Evolutionary conservation across 1,284 basidiomycete genomes (phyloP).

Genomic region (Retiboletus flavoniger): DNA sequence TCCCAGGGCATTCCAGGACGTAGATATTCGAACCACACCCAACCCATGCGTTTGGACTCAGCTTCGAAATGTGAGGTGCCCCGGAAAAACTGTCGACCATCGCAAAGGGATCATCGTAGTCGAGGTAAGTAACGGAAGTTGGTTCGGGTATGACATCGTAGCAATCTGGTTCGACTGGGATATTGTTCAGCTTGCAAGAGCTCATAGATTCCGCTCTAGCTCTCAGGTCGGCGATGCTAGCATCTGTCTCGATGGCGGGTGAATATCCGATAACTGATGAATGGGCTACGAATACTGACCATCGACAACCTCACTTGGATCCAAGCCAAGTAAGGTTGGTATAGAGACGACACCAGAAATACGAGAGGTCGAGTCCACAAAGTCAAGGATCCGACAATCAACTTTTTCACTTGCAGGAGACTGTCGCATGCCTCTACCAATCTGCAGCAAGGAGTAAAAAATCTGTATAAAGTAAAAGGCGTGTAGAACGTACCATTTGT

Average conservation of each 20-base stretch:
- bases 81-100: constrained; percentile 54
- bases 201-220: constrained; percentile 35
- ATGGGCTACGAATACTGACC: constrained; percentile 40
- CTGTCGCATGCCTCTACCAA: constrained; percentile 89
- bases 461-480: neutral
- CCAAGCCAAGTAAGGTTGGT: constrained; percentile 86
- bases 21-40: constrained; percentile 74
- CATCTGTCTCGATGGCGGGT: constrained; percentile 40
- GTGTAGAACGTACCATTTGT: constrained; percentile 74
- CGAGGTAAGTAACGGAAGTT: constrained; percentile 72
- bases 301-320: constrained; percentile 68
- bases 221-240: constrained; percentile 49
- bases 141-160: constrained; percentile 51
- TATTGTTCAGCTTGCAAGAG: constrained; percentile 10
- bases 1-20: constrained; percentile 77
- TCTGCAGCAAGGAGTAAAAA: constrained; percentile 46
- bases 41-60: constrained; percentile 74
- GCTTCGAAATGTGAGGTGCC: constrained; percentile 48
- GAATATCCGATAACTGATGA: constrained; percentile 3
- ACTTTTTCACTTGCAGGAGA: constrained; percentile 80
- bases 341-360: constrained; percentile 74
- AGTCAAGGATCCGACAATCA: constrained; percentile 89
- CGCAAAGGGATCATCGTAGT: constrained; percentile 79
- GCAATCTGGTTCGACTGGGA: constrained; percentile 20
- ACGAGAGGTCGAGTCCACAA: constrained; percentile 79